These are phyloP conservation scores for Medakamo hakoo DNA, from an alignment of 139 green algal genomes.

Conservation along the genomic window DNA sequence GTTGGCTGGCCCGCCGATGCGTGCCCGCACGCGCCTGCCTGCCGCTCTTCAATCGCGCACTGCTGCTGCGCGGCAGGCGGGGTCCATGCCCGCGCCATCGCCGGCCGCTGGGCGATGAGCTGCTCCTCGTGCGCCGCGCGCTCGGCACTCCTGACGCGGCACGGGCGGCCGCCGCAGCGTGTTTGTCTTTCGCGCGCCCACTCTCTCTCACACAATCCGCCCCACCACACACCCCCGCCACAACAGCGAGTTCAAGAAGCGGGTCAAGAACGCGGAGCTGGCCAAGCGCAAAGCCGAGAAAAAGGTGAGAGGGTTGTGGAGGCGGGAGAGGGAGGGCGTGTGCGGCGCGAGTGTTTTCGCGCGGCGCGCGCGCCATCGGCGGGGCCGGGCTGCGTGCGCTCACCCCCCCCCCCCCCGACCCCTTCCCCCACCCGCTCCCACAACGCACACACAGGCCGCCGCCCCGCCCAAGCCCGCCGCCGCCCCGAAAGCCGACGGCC, in stretches of 20 bases:
- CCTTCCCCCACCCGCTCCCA: background rate
- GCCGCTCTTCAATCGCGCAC: background rate
- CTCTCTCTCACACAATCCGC: background rate
- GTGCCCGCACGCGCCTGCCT: background rate
- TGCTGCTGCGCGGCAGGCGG: too few relatives aligned
- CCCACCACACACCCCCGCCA: background rate
- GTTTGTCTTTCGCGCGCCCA: background rate
- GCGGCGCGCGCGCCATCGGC: background rate
- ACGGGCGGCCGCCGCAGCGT: background rate
- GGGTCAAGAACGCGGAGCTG: conserved; percentile 55
- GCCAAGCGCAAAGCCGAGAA: conserved; percentile 69
- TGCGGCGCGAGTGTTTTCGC: background rate
- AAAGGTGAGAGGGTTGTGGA: conserved; percentile 27
- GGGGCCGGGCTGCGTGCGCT: background rate
- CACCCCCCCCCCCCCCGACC: background rate
- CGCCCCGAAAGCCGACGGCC: background rate
- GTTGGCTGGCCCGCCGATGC: background rate
- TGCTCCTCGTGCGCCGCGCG: too few relatives aligned
- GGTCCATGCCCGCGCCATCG: background rate
- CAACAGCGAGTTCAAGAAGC: conserved; percentile 79
- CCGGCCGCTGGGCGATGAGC: too few relatives aligned
- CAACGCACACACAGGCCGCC: background rate
- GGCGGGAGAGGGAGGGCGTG: background rate
- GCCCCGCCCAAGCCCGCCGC: background rate
- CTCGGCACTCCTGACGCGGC: too few relatives aligned